A percentile compares a stretch with the other conserved stretches of the same genome.
Evolutionary conservation across 176 grass and related monocot species (phyloP).

Genomic region (Lolium multiflorum): DNA sequence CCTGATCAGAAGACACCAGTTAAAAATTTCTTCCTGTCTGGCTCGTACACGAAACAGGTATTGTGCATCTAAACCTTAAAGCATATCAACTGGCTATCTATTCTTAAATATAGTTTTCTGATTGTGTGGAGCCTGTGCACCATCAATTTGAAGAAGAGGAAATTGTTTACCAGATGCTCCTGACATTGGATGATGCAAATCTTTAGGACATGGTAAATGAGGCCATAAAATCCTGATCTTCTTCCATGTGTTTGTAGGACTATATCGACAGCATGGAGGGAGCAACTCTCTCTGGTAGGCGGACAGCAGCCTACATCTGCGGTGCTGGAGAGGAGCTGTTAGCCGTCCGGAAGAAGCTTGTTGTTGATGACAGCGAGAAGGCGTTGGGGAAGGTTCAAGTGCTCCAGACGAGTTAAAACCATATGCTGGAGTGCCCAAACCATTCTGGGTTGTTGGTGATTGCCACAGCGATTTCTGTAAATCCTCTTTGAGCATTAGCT

Average conservation of each 20-base stretch:
- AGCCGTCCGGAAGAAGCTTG: slow-evolving; percentile 71
- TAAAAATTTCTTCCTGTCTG: slow-evolving; percentile 95
- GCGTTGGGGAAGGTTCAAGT: slow-evolving; percentile 40
- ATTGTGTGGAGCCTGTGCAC: neutral
- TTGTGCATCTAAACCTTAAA: neutral
- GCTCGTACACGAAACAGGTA: slow-evolving; percentile 99
- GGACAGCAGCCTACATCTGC: slow-evolving; percentile 83
- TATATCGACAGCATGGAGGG: slow-evolving; percentile 99
- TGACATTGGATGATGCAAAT: neutral
- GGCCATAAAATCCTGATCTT: neutral
- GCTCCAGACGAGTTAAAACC: slow-evolving; percentile 59
- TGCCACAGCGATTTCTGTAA: slow-evolving; percentile 43
- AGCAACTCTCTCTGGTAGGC: slow-evolving; percentile 90
- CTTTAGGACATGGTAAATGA: slow-evolving; percentile 6
- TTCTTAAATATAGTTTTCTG: slow-evolving; percentile 26
- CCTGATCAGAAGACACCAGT: slow-evolving; percentile 96
- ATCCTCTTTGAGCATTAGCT: slow-evolving; percentile 37
- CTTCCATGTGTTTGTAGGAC: slow-evolving; percentile 61
- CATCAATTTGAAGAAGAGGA: neutral
- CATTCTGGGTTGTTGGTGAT: slow-evolving; percentile 20
- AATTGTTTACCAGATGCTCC: neutral
- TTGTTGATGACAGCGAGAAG: slow-evolving; percentile 31
- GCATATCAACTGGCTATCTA: slow-evolving; percentile 1
- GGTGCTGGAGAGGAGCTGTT: slow-evolving; percentile 66
- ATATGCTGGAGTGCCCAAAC: slow-evolving; percentile 23